Conservation (phyloP, 495 filamentous ascomycete genomes). For the Talaromyces proteolyticus region DNA sequence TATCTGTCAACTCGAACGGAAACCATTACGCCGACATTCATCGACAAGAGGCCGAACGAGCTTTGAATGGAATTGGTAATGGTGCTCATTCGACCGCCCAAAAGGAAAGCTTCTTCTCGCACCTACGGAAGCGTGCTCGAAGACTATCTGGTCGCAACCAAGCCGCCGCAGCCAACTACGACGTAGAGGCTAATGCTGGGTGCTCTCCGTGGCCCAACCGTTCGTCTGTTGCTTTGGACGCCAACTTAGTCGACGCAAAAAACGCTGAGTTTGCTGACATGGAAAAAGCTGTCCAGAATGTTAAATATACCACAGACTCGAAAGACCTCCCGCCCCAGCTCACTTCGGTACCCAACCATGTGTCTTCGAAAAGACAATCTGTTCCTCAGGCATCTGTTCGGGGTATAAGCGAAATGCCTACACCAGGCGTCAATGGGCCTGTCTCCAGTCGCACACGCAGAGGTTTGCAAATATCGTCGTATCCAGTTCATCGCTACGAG, state of each 20-base stretch:
- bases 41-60: constrained; percentile 85
- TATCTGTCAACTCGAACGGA: constrained; percentile 90
- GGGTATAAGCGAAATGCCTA: constrained; percentile 57
- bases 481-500: constrained; percentile 76
- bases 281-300: constrained; percentile 72
- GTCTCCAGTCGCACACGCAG: constrained; percentile 81
- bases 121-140: constrained; percentile 88
- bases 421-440: constrained; percentile 47
- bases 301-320: constrained; percentile 57
- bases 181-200: constrained; percentile 86
- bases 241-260: constrained; percentile 37
- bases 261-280: constrained; percentile 59
- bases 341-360: constrained; percentile 41
- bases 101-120: constrained; percentile 96
- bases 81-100: constrained; percentile 59
- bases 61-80: constrained; percentile 73
- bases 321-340: constrained; percentile 43
- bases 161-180: constrained; percentile 61
- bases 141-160: constrained; percentile 88
- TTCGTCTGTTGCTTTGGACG: constrained; percentile 77
- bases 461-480: constrained; percentile 67
- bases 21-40: constrained; percentile 87
- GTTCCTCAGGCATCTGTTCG: constrained; percentile 62
- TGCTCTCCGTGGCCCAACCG: constrained; percentile 85
- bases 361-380: constrained; percentile 62